Evolutionary conservation across 148 eudicot genomes (phyloP), one percentile per base, ranked within the genome.

Genomic region (Amaranthus palmeri): DNA sequence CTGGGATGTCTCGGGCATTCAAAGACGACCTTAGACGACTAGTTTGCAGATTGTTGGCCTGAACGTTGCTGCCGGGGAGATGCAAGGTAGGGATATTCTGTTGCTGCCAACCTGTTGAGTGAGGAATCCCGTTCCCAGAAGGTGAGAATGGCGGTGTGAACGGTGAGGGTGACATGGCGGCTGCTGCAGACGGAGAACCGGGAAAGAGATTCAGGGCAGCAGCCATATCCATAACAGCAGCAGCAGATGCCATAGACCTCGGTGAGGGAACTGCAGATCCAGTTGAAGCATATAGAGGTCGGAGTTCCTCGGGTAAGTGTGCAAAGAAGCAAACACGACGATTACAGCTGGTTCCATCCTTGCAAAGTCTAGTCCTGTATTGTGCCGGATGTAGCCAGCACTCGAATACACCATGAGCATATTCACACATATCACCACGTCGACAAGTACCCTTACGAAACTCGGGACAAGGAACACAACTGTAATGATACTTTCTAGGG

Each of bases 251-350:
- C 43, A 81, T 57, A 52, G 86, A 78, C 6, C 87, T 69, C 8
- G 91, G 88, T 17, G 88, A 85, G 8, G 85, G 82, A 42, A 85
- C 74, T 17, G 84, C 88, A n/a, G 91, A 85, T 6, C 90, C 90
- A 1, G 88, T 79, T 3, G 84, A 81, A 14, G 78, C 57, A 68
- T 81, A 85, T 0, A 87, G 18, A 8, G 88, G 85, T 15, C 91
- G 72, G 18, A 87, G 81, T 57, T 87, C 88, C 65, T 87, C 88
- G 0, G 76, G 76, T 10, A 17, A 74, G 70, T 88, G 92, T 3
- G 89, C 92, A 75, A 87, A 88, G 81, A 85, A 88, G 69, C 92
- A 88, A 58, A 88, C 92, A 48, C 88, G 79, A 0, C 87, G 84
- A 50, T 79, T 73, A 73, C 88, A 87, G 13, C 74, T 74, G 0